Evolutionary conservation across 306 rosid species (phyloP), one percentile per base, ranked within the genome.

Genomic region (Vicia villosa): DNA sequence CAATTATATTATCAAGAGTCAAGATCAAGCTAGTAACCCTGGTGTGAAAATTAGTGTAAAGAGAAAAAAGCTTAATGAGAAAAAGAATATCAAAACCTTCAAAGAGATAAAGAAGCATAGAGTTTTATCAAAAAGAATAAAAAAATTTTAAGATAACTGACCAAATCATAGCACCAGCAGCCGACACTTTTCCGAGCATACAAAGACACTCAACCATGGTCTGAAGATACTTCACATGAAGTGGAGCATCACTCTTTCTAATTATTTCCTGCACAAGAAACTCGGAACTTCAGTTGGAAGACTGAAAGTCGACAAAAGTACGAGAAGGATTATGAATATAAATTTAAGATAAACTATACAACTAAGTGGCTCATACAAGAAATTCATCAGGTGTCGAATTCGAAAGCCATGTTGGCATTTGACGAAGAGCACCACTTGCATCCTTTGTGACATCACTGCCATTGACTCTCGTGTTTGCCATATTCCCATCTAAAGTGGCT

Each of bases 131-230:
- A 52, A 42, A 37, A 50, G 65, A 77, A 77, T 40, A 62, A 34
- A 42, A 76, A 10, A 46, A 64, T 69, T 34, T 57, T 16, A 46
- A 72, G 81, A 78, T 7, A 77, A 78, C 92, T 46, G 76, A 95
- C 99, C 99, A 91, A 78, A 91, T 95, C n/a, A 95, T 80, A 77
- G 97, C 97, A 62, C 99, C 99, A 74, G 92, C 99, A 72, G 99
- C 97, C 8, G 97, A 97, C 79, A 91, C 91, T 91, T 95, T 95
- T 70, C 97, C 91, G 70, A 95, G 97, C 88, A 91, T 87, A 83
- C 86, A 89, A 65, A 95, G 97, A 78, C 99, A 95, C 83, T 91
- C 99, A 41, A 95, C 95, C 99, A 95, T 80, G 73, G 99, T 95
- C 76, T 89, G 97, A 72, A 95, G 81, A 85, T 95, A 95, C 83